Percentiles rank a stretch among this genome's conserved stretches.
phyloP scores from a whole-genome alignment of 495 filamentous ascomycete species.

The Copromyces sp. region DNA sequence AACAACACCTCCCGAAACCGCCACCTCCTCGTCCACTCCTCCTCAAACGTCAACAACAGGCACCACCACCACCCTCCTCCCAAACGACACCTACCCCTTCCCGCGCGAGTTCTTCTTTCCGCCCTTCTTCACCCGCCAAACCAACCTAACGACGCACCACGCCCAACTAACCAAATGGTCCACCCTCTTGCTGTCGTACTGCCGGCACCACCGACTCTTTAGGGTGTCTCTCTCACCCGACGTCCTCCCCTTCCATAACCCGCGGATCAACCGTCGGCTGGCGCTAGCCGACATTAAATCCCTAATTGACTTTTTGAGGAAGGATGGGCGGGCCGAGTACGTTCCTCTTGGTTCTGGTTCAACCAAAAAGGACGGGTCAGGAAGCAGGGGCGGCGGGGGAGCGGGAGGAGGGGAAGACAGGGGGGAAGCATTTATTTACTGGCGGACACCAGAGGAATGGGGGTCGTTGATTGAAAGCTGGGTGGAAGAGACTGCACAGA shows the following conservation, averaged over 20 bases:
- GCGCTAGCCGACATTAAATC: constrained; percentile 49
- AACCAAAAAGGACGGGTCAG: constrained; percentile 51
- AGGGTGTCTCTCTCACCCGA: constrained; percentile 55
- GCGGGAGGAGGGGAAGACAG: constrained; percentile 15
- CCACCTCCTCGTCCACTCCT: neutral
- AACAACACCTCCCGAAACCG: neutral
- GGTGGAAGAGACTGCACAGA: constrained; percentile 39
- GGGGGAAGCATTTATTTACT: constrained; percentile 31
- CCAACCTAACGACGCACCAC: constrained; percentile 61
- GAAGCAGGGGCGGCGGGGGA: constrained; percentile 2
- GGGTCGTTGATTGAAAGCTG: constrained; percentile 33
- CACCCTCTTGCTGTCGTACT: constrained; percentile 75
- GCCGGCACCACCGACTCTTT: constrained; percentile 62
- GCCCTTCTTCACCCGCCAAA: constrained; percentile 72
- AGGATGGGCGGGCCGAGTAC: constrained; percentile 62
- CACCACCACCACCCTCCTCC: neutral
- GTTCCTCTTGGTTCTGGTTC: constrained; percentile 44
- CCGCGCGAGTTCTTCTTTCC: constrained; percentile 54
- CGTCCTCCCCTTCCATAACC: constrained; percentile 46
- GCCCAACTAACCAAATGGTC: constrained; percentile 79
- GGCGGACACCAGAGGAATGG: constrained; percentile 42
- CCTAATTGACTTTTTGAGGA: constrained; percentile 65
- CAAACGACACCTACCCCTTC: constrained; percentile 28
- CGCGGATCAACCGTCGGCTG: constrained; percentile 43
- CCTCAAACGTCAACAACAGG: neutral